Evolutionary conservation across 2,329 filamentous ascomycete species (phyloP).

Genomic region (Orbilia ellipsospora): DNA sequence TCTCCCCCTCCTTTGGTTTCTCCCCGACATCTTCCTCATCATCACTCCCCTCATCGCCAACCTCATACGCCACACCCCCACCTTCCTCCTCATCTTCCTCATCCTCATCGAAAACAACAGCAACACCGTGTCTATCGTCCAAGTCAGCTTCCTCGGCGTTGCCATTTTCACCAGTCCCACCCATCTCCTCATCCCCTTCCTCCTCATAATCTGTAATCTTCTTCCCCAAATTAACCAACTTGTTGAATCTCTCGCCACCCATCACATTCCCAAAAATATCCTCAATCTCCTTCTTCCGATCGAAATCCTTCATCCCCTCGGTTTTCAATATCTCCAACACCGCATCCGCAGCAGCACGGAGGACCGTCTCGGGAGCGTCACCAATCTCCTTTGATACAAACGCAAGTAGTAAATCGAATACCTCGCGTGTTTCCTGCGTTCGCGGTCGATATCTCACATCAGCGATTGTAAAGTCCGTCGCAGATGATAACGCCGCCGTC

Average conservation of each 20-base stretch:
- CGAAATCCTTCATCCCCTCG: slow-evolving; percentile 93
- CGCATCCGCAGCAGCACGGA: slow-evolving; percentile 92
- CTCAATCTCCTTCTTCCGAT: slow-evolving; percentile 98
- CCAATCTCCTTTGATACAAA: slow-evolving; percentile 88
- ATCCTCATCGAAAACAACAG: slow-evolving; percentile 96
- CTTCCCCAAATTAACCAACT: slow-evolving; percentile 94
- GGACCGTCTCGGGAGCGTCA: slow-evolving; percentile 90
- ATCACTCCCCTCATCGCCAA: slow-evolving; percentile 83
- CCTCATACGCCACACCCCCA: slow-evolving; percentile 77
- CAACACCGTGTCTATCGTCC: slow-evolving; percentile 75
- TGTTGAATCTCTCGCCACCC: slow-evolving; percentile 92
- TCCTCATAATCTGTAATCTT: slow-evolving; percentile 97
- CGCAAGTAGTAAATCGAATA: slow-evolving; percentile 93
- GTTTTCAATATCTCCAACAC: slow-evolving; percentile 93
- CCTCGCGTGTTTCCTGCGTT: slow-evolving; percentile 88
- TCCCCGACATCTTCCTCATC: slow-evolving; percentile 70
- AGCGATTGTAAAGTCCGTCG: slow-evolving; percentile 86
- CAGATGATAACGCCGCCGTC: slow-evolving; percentile 65
- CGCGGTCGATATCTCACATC: slow-evolving; percentile 91
- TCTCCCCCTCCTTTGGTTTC: slow-evolving; percentile 62
- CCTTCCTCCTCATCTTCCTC: slow-evolving; percentile 82
- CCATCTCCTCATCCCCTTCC: slow-evolving; percentile 88
- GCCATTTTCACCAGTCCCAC: slow-evolving; percentile 18
- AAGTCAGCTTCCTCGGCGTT: slow-evolving; percentile 59
- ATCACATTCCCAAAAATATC: slow-evolving; percentile 87